These are phyloP conservation scores for Rehmannia glutinosa DNA, from an alignment of 257 asterid genomes.

Conservation along the genomic window DNA sequence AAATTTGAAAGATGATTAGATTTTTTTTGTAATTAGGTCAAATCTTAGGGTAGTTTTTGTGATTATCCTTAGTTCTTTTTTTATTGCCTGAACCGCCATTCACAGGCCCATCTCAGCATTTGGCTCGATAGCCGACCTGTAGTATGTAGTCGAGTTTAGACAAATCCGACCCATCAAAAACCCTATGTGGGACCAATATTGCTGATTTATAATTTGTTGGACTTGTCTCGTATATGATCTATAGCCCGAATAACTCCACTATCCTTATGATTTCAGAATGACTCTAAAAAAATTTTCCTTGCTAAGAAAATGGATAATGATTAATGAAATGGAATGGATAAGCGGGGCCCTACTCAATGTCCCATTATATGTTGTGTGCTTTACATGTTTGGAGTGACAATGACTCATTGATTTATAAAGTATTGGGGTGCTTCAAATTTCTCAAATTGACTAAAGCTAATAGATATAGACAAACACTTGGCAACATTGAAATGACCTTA, in stretches of 20 bases:
- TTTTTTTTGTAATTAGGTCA: too few relatives aligned
- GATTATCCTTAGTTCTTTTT: too few relatives aligned
- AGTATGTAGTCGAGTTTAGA: background rate
- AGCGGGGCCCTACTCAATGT: slow-evolving; percentile 5
- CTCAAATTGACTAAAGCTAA: background rate
- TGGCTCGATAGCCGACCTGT: too few relatives aligned
- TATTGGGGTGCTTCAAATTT: background rate
- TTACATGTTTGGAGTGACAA: slow-evolving; percentile 11
- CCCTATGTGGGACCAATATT: background rate
- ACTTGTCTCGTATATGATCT: background rate
- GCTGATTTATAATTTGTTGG: background rate
- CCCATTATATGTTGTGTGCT: background rate
- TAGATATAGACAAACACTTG: background rate
- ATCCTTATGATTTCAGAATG: too few relatives aligned
- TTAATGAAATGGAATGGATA: background rate
- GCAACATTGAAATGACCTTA: background rate
- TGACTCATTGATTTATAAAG: background rate
- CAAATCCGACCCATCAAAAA: background rate
- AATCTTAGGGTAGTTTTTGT: too few relatives aligned
- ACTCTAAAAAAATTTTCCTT: background rate
- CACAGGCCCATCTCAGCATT: too few relatives aligned
- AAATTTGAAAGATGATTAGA: too few relatives aligned
- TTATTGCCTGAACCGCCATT: too few relatives aligned
- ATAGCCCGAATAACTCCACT: too few relatives aligned
- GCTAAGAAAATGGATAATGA: background rate